Percentiles rank a stretch among this genome's conserved stretches.
Conservation (phyloP, 2,329 filamentous ascomycete genomes). For the Aureobasidium zeae region DNA sequence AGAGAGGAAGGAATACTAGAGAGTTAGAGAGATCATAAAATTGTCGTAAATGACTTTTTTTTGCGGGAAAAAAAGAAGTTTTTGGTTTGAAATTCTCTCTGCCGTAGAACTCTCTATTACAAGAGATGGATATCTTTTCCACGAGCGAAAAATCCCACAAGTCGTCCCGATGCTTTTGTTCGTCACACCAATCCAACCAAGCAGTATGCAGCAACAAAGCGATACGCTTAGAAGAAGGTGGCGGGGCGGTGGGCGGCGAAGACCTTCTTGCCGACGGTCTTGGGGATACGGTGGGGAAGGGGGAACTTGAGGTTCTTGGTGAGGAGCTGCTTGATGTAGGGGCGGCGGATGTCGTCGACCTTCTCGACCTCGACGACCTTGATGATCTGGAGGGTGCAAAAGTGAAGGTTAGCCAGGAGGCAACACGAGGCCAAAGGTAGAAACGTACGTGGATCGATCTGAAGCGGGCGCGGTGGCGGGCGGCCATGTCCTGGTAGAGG, state of each 20-base stretch:
- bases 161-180: neutral
- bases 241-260: slow-evolving; percentile 88
- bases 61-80: slow-evolving; percentile 3
- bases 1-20: neutral
- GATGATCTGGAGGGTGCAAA: slow-evolving; percentile 60
- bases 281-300: slow-evolving; percentile 89
- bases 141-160: slow-evolving; percentile 2
- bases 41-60: slow-evolving; percentile 10
- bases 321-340: slow-evolving; percentile 98
- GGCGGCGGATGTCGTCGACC: slow-evolving; percentile 87
- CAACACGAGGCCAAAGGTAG: slow-evolving; percentile 1
- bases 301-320: slow-evolving; percentile 95
- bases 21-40: slow-evolving; percentile 9
- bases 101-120: slow-evolving; percentile 1
- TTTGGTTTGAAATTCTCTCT: slow-evolving; percentile 3
- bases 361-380: slow-evolving; percentile 97
- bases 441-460: slow-evolving; percentile 90
- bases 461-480: slow-evolving; percentile 96
- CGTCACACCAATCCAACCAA: slow-evolving; percentile 13
- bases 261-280: slow-evolving; percentile 75
- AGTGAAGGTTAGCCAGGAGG: slow-evolving; percentile 4
- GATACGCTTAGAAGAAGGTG: slow-evolving; percentile 81
- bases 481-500: slow-evolving; percentile 99
- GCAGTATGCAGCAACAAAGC: slow-evolving; percentile 3
- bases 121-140: slow-evolving; percentile 2